Evolutionary conservation across 768 basidiomycete genomes (phyloP).

Genomic region (Boletus eberwhitei): DNA sequence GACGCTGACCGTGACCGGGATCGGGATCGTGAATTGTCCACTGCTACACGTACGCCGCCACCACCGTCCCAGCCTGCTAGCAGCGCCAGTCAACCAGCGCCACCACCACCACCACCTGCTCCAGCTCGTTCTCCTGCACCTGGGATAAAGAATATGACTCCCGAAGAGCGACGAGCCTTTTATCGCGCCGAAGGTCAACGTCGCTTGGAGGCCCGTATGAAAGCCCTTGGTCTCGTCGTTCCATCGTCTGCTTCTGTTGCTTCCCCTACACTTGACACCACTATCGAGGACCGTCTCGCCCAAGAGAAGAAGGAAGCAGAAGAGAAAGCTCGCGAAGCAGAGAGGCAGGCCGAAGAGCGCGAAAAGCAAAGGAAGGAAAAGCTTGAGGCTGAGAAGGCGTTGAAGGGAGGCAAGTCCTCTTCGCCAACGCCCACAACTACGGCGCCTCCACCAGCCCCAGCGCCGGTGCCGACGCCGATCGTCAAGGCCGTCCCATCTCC

Average conservation of each 20-base stretch:
- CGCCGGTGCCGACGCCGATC: constrained; percentile 39
- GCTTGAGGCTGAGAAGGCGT: constrained; percentile 69
- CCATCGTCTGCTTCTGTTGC: constrained; percentile 33
- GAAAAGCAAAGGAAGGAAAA: constrained; percentile 69
- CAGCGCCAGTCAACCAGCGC: constrained; percentile 30
- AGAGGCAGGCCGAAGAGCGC: constrained; percentile 77
- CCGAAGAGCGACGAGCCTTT: constrained; percentile 77
- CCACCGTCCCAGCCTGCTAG: constrained; percentile 41
- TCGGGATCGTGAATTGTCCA: constrained; percentile 36
- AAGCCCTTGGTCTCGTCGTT: constrained; percentile 71
- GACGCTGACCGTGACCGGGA: constrained; percentile 35
- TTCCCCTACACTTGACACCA: constrained; percentile 62
- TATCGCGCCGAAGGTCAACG: constrained; percentile 77
- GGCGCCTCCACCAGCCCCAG: constrained; percentile 40
- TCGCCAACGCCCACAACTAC: constrained; percentile 44
- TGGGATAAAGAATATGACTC: constrained; percentile 72
- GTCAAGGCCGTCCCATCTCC: constrained; percentile 37
- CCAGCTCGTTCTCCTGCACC: constrained; percentile 58
- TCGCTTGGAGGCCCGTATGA: constrained; percentile 80
- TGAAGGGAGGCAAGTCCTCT: constrained; percentile 46
- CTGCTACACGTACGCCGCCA: constrained; percentile 42
- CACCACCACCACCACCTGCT: constrained; percentile 50
- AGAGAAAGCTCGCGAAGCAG: constrained; percentile 74
- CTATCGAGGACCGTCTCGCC: constrained; percentile 80
- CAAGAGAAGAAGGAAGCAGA: constrained; percentile 90